phyloP scores from a whole-genome alignment of 1,284 basidiomycete species.

The Trametes polyzona region DNA sequence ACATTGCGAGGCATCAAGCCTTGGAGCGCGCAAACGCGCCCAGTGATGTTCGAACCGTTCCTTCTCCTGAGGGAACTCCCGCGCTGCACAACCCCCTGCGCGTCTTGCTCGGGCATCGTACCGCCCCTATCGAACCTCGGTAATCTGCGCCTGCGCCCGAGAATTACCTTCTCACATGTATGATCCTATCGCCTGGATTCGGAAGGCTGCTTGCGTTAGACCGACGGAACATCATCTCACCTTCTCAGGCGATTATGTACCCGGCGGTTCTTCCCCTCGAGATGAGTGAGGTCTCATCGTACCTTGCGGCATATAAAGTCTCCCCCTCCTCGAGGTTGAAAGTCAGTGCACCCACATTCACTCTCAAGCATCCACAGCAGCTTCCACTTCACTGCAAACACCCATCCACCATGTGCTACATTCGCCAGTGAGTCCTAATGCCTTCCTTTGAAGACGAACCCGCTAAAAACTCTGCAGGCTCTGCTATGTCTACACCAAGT shows the following conservation, averaged over 20 bases:
- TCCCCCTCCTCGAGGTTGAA: background rate
- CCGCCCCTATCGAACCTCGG: conserved; percentile 4
- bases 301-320: background rate
- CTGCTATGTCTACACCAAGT: conserved; percentile 30
- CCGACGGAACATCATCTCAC: conserved; percentile 9
- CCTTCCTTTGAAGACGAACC: background rate
- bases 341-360: background rate
- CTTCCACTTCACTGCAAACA: background rate
- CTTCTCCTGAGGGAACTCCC: background rate
- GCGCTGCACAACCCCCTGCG: background rate
- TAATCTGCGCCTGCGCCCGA: conserved; percentile 4
- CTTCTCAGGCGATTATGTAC: background rate
- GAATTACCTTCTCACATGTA: background rate
- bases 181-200: background rate
- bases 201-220: background rate
- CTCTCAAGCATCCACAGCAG: background rate
- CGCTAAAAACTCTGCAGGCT: conserved; percentile 14
- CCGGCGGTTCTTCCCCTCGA: background rate
- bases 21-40: background rate
- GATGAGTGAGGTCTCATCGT: conserved; percentile 6
- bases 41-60: background rate
- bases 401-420: conserved; percentile 26
- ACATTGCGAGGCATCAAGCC: background rate
- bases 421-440: conserved; percentile 27
- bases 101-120: background rate